Percentiles rank a stretch among this genome's conserved stretches.
Evolutionary conservation across 2,329 filamentous ascomycete genomes (phyloP).

Genomic region (Septoria linicola): DNA sequence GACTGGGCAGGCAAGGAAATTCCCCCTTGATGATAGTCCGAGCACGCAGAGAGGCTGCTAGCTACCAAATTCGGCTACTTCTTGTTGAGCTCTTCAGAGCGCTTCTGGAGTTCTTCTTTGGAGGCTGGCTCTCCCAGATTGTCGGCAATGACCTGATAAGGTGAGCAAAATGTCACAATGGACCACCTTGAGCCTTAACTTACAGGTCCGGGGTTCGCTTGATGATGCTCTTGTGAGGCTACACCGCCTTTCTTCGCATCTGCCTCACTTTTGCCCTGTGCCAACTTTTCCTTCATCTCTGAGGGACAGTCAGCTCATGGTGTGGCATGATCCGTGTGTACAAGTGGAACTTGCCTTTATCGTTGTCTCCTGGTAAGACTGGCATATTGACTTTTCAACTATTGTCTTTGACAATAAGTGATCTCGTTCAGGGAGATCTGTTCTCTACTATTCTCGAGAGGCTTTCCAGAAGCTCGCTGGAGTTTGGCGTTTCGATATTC

Average conservation of each 20-base stretch:
- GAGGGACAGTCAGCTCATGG: background rate
- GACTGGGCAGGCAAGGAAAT: conserved; percentile 69
- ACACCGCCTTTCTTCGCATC: conserved; percentile 26
- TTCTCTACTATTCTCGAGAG: conserved; percentile 4
- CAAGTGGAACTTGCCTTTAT: conserved; percentile 15
- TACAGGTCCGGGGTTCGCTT: conserved; percentile 47
- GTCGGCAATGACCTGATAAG: conserved; percentile 38
- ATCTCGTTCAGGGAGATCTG: background rate
- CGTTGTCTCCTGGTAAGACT: conserved; percentile 27
- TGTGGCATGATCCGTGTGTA: background rate
- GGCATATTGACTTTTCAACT: conserved; percentile 23
- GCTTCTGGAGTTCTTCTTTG: conserved; percentile 52
- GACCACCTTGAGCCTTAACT: background rate
- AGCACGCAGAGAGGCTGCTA: background rate
- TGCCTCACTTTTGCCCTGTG: conserved; percentile 22
- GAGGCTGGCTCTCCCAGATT: conserved; percentile 47
- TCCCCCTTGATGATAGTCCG: conserved; percentile 45
- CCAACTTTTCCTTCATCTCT: conserved; percentile 27
- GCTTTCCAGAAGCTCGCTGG: background rate
- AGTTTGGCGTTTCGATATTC: background rate
- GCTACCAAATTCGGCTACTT: conserved; percentile 25
- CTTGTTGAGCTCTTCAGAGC: conserved; percentile 53
- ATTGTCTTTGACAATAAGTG: too few relatives aligned
- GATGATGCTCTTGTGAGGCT: conserved; percentile 42
- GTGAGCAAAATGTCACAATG: too few relatives aligned